Percentiles rank a stretch among this genome's conserved stretches.
Conservation (phyloP, 768 basidiomycete species). For the Suillus ampliporus region DNA sequence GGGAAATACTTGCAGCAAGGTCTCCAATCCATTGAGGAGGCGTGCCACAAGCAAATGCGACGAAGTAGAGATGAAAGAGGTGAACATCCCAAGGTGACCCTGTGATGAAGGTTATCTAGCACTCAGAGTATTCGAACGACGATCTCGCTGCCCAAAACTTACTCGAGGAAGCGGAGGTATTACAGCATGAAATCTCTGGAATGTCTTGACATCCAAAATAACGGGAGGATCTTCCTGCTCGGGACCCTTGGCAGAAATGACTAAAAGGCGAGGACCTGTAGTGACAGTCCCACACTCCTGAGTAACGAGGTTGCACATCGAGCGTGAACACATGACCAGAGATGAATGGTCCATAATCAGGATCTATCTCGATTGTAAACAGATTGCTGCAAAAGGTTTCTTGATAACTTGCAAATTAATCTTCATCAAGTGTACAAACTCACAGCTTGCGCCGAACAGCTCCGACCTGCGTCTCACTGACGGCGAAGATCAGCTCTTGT, state of each 20-base stretch:
- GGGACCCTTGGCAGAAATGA: slow-evolving; percentile 7
- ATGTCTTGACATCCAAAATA: slow-evolving; percentile 12
- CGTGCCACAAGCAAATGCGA: slow-evolving; percentile 13
- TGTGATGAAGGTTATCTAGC: neutral
- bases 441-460: slow-evolving; percentile 6
- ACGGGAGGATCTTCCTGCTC: neutral
- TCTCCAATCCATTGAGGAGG: neutral
- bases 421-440: neutral
- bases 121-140: neutral
- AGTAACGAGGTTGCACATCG: slow-evolving; percentile 3
- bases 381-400: slow-evolving; percentile 5
- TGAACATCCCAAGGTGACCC: neutral
- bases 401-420: neutral
- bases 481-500: slow-evolving; percentile 11
- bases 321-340: slow-evolving; percentile 5
- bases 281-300: slow-evolving; percentile 5
- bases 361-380: neutral
- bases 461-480: slow-evolving; percentile 17
- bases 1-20: slow-evolving; percentile 1
- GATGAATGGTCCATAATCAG: neutral
- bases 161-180: neutral
- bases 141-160: neutral
- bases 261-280: slow-evolving; percentile 14
- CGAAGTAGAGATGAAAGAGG: slow-evolving; percentile 12
- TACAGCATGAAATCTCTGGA: slow-evolving; percentile 7